A percentile compares a stretch with the other conserved stretches of the same genome.
Evolutionary conservation across 805 yeast species (phyloP).

Genomic region (Ogataea chonburiensis): DNA sequence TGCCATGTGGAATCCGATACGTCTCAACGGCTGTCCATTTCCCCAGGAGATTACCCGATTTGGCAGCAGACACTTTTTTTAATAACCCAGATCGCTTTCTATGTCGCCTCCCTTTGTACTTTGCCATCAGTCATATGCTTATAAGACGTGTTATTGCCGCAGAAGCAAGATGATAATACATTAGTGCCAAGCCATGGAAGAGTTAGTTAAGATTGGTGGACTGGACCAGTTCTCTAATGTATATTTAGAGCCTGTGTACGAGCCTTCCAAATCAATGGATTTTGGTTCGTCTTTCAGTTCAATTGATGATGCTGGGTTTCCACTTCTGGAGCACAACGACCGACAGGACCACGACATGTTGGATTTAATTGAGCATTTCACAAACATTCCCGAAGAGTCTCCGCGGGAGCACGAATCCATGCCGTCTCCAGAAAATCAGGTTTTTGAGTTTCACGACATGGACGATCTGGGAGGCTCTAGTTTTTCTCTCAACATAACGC

Average conservation of each 20-base stretch:
- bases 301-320: constrained; percentile 3
- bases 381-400: constrained; percentile 7
- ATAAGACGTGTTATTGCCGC: too few relatives aligned
- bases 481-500: constrained; percentile 10
- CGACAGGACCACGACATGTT: constrained; percentile 9
- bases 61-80: too few relatives aligned
- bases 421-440: constrained; percentile 12
- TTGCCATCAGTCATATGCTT: too few relatives aligned
- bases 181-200: too few relatives aligned
- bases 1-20: constrained; percentile 2
- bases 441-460: constrained; percentile 15
- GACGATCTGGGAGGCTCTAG: constrained; percentile 7
- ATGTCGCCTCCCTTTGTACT: too few relatives aligned
- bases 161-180: too few relatives aligned
- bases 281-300: constrained; percentile 10
- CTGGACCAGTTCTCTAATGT: constrained; percentile 6
- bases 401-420: constrained; percentile 12
- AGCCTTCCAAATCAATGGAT: constrained; percentile 1
- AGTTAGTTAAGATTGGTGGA: constrained; percentile 6
- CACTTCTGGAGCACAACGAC: not conserved
- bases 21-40: constrained; percentile 3
- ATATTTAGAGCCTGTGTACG: too few relatives aligned
- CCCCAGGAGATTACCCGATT: constrained; percentile 7
- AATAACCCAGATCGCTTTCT: too few relatives aligned
- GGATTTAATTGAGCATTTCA: constrained; percentile 9